These are phyloP conservation scores for Coemansia aciculifera DNA, from an alignment of 192 early-diverging fungal genomes.

Conservation along the genomic window DNA sequence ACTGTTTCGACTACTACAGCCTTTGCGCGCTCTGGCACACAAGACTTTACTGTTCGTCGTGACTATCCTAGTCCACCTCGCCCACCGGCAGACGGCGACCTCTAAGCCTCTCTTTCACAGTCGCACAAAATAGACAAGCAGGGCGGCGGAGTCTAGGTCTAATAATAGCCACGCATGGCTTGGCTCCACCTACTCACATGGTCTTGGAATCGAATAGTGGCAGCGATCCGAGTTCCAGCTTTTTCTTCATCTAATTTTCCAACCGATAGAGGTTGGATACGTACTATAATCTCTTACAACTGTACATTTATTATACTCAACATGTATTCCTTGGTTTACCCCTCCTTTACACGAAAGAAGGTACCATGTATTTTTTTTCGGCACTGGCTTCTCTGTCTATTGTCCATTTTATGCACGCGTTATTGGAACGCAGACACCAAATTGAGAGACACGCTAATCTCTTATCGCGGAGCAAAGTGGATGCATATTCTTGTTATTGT, in stretches of 20 bases:
- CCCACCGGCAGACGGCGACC: constrained; percentile 29
- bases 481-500: not conserved
- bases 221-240: not conserved
- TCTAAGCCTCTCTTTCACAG: constrained; percentile 3
- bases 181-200: not conserved
- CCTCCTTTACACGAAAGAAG: not conserved
- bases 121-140: not conserved
- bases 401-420: constrained; percentile 1
- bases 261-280: not conserved
- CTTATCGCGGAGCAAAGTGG: not conserved
- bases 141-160: not conserved
- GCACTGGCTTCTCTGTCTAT: not conserved
- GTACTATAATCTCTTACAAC: not conserved
- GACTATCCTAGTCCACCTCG: constrained; percentile 40
- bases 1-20: not conserved
- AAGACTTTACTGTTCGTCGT: constrained; percentile 13
- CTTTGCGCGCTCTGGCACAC: not conserved
- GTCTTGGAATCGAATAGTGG: not conserved
- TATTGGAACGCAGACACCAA: not conserved
- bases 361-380: not conserved
- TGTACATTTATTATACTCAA: not conserved
- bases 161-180: constrained; percentile 3
- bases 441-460: constrained; percentile 1
- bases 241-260: not conserved
- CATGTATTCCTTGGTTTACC: not conserved